Conservation (phyloP, 371 early-diverging fungal species). For the Blakeslea trispora region DNA sequence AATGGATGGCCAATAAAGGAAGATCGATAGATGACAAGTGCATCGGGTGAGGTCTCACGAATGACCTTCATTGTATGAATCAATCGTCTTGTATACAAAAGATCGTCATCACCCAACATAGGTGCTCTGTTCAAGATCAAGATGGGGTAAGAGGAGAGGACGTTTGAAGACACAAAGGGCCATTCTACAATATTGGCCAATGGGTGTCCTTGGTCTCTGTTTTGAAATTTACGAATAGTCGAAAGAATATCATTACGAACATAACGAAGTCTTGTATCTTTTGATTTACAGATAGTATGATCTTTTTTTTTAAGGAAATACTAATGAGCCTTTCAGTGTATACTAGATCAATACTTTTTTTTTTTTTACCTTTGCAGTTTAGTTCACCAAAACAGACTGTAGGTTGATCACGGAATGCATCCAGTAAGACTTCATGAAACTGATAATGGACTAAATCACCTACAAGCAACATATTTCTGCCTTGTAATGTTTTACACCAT, state of each 20-base stretch:
- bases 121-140: slow-evolving; percentile 55
- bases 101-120: slow-evolving; percentile 42
- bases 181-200: slow-evolving; percentile 44
- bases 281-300: slow-evolving; percentile 42
- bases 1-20: slow-evolving; percentile 51
- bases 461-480: slow-evolving; percentile 48
- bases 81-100: slow-evolving; percentile 43
- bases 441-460: slow-evolving; percentile 63
- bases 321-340: not conserved
- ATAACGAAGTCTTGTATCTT: slow-evolving; percentile 42
- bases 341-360: too few relatives aligned
- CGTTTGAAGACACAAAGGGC: slow-evolving; percentile 49
- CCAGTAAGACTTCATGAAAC: slow-evolving; percentile 56
- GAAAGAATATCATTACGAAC: slow-evolving; percentile 60
- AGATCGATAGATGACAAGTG: slow-evolving; percentile 57
- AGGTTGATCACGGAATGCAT: slow-evolving; percentile 49
- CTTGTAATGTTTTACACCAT: slow-evolving; percentile 40
- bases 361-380: slow-evolving; percentile 51
- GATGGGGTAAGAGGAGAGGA: slow-evolving; percentile 43
- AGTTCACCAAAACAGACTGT: slow-evolving; percentile 61
- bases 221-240: slow-evolving; percentile 33
- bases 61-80: slow-evolving; percentile 49
- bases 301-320: slow-evolving; percentile 33
- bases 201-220: slow-evolving; percentile 39
- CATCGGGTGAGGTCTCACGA: slow-evolving; percentile 40